Conservation (phyloP, 176 grass and related monocot species). For the Urochloa ruziziensis region DNA sequence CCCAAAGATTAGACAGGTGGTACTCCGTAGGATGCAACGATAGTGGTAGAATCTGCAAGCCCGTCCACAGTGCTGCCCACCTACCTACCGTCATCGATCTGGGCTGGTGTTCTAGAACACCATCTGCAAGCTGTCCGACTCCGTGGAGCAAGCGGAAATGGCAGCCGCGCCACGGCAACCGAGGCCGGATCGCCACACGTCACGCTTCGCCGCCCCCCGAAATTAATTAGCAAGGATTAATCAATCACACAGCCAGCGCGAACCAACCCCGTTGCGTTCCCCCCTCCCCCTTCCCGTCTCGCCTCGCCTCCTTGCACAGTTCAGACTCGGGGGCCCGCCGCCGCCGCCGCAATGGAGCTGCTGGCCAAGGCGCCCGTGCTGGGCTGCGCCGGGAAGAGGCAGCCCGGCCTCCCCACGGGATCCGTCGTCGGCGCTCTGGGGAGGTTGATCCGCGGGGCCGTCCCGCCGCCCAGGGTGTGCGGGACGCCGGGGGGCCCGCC, state of each 20-base stretch:
- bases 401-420: not conserved
- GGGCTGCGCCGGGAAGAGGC: conserved; percentile 30
- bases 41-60: no score
- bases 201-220: not conserved
- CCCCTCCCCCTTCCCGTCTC: not conserved
- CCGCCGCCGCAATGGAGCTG: conserved; percentile 30
- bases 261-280: not conserved
- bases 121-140: not conserved
- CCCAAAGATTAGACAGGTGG: no score
- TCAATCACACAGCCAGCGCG: not conserved
- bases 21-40: no score
- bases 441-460: conserved; percentile 38
- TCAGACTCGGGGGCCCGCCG: not conserved
- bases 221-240: not conserved
- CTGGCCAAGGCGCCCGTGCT: conserved; percentile 36
- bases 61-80: no score
- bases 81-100: not conserved
- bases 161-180: not conserved
- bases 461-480: conserved; percentile 40
- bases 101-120: not conserved
- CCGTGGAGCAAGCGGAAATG: not conserved
- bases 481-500: conserved; percentile 47
- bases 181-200: conserved; percentile 20
- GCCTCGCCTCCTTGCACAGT: no score
- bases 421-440: conserved; percentile 31